Conservation (phyloP, 1,284 basidiomycete genomes). For the Lignosus rhinocerotis region DNA sequence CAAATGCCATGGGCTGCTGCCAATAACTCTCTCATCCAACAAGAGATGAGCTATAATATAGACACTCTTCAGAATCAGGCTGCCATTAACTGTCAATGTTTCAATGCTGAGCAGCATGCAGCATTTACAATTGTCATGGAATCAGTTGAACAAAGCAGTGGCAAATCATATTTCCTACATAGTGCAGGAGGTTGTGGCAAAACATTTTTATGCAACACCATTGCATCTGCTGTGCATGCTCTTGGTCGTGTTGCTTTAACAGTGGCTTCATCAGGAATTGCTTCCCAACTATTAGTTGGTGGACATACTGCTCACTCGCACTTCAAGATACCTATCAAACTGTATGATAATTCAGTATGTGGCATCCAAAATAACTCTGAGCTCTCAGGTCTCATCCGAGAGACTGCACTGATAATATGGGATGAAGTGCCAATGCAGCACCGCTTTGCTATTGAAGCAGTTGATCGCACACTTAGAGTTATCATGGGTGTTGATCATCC, state of each 20-base stretch:
- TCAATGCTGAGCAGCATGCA: neutral
- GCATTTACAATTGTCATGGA: neutral
- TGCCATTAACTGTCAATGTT: neutral
- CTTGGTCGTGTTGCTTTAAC: conserved; percentile 39
- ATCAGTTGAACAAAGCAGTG: neutral
- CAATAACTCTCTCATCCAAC: conserved; percentile 38
- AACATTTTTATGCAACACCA: conserved; percentile 46
- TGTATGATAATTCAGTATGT: conserved; percentile 28
- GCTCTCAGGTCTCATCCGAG: conserved; percentile 29
- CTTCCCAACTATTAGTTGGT: conserved; percentile 38
- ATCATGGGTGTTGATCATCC: conserved; percentile 25
- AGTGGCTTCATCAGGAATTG: conserved; percentile 47
- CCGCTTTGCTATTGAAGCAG: conserved; percentile 33
- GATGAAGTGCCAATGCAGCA: conserved; percentile 42
- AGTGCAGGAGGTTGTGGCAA: conserved; percentile 46
- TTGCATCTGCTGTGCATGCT: conserved; percentile 34
- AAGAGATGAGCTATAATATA: conserved; percentile 39
- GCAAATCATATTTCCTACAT: neutral
- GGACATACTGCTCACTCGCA: conserved; percentile 45
- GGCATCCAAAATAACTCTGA: conserved; percentile 20
- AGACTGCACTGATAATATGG: conserved; percentile 37
- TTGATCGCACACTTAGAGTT: conserved; percentile 37
- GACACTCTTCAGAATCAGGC: neutral
- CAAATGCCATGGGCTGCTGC: conserved; percentile 31
- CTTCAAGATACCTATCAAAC: conserved; percentile 45